Base-by-base conservation (phyloP, 1,284 basidiomycete species). In the Cystobasidium sp. region DNA sequence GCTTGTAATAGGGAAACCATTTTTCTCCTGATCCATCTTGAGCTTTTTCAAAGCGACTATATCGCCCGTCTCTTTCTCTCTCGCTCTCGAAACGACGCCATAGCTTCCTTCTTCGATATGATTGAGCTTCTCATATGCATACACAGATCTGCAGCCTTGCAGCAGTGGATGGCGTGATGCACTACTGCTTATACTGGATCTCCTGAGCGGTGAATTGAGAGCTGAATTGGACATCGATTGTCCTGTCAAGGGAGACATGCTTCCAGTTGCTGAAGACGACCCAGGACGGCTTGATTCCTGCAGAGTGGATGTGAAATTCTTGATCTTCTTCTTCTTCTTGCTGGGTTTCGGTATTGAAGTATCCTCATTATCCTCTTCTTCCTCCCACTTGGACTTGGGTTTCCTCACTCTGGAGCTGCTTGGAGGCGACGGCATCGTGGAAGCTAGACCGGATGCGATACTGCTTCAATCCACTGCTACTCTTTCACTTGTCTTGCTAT, bases 1-100 rank as follows among this genome's bases (percentile, higher is more conserved):
- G 18, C 93, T 93, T 3, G 97, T 99, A 78, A 99, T 99, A 0
- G 97, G 97, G 81, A 99, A 99, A 0, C 97, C 97, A 76, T 95
- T 90, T 82, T 94, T 96, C 84, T 98, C 95, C 81, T 97, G 93
- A 77, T 98, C 95, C 75, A 99, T 88, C 84, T 99, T 99, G 76
- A 99, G 87, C 83, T 97, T 98, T 84, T 99, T 99, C 76, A 99
- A 84, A 9, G 97, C 97, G 14, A 99, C 97, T 22, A 97, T 91
- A 76, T 95, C 93, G 7, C 93, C 93, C 0, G 94, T 94, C 80
- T 92, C 87, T 81, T 93, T 96, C 84, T 97, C 94, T 76, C 89
- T 87, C 7, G 97, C 97, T 22, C 97, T 90, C 79, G 94, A 99
- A 14, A 99, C 97, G 55, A 99, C 89, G 18, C 97, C 97, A 80